Evolutionary conservation across 2,329 filamentous ascomycete genomes (phyloP).

Genomic region (Calonectria fujianensis): DNA sequence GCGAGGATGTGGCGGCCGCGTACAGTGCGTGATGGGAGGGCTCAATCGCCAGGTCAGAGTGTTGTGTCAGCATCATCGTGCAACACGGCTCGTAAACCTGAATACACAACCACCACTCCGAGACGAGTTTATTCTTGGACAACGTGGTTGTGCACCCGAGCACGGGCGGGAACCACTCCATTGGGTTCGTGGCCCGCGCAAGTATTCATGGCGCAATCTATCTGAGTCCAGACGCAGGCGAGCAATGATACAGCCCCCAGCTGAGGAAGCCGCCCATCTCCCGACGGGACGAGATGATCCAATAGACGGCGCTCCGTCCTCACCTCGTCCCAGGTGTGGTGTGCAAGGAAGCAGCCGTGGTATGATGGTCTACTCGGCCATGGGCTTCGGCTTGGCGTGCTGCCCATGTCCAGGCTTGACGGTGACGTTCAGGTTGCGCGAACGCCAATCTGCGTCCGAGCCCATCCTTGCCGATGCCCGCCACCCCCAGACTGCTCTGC

Average conservation of each 20-base stretch:
- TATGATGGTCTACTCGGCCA: slow-evolving; percentile 12
- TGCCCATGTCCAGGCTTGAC: slow-evolving; percentile 48
- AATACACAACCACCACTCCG: background rate
- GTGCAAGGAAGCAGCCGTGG: slow-evolving; percentile 35
- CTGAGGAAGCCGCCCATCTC: slow-evolving; percentile 29
- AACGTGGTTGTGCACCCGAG: slow-evolving; percentile 16
- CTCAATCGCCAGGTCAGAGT: slow-evolving; percentile 23
- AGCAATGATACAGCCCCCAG: slow-evolving; percentile 15
- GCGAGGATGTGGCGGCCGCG: slow-evolving; percentile 28
- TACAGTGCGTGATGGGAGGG: background rate
- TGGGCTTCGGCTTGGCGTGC: slow-evolving; percentile 33
- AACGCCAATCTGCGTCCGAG: slow-evolving; percentile 30
- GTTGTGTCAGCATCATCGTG: slow-evolving; percentile 28
- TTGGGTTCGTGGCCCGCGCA: slow-evolving; percentile 32
- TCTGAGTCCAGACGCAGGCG: background rate
- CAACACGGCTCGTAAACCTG: slow-evolving; percentile 30
- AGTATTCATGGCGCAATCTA: slow-evolving; percentile 29
- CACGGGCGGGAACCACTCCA: slow-evolving; percentile 31
- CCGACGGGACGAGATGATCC: slow-evolving; percentile 38
- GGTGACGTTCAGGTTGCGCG: slow-evolving; percentile 38
- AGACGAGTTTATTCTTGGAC: slow-evolving; percentile 7
- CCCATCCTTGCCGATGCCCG: slow-evolving; percentile 20
- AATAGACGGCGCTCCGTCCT: slow-evolving; percentile 35
- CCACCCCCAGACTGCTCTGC: slow-evolving; percentile 22
- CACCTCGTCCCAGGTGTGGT: slow-evolving; percentile 20